Percentiles rank a stretch among this genome's conserved stretches.
These are phyloP conservation scores for Debaryomyces castellii DNA, from an alignment of 805 yeast species.

Conservation along the genomic window DNA sequence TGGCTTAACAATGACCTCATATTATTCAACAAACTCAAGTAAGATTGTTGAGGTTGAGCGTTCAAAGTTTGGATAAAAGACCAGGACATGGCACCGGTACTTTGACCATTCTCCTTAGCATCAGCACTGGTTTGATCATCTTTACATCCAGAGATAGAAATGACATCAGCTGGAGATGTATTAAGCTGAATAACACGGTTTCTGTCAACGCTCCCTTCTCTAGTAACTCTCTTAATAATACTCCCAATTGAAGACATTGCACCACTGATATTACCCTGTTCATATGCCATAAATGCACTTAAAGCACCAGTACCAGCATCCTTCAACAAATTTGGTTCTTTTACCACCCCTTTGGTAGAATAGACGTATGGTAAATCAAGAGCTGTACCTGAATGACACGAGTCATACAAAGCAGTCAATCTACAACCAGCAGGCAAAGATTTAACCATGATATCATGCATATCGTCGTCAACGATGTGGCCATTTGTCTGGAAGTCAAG, in stretches of 20 bases:
- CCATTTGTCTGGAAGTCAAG: conserved; percentile 34
- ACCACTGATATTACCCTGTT: conserved; percentile 36
- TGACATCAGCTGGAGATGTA: conserved; percentile 39
- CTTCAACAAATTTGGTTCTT: conserved; percentile 36
- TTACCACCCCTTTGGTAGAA: conserved; percentile 39
- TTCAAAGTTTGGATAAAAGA: conserved; percentile 30
- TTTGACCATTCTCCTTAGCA: conserved; percentile 33
- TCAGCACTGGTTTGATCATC: conserved; percentile 43
- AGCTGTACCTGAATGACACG: conserved; percentile 42
- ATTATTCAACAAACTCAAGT: conserved; percentile 34
- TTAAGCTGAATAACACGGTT: conserved; percentile 27
- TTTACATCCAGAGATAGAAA: conserved; percentile 37
- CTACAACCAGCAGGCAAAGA: conserved; percentile 36
- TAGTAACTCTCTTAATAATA: conserved; percentile 31
- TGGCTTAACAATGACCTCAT: conserved; percentile 31
- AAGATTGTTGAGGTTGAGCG: conserved; percentile 31
- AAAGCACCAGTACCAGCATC: conserved; percentile 38
- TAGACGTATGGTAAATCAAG: conserved; percentile 40
- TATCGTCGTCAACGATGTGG: conserved; percentile 35
- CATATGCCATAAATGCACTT: conserved; percentile 30
- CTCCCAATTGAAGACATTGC: conserved; percentile 36
- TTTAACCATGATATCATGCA: conserved; percentile 40
- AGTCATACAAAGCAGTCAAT: conserved; percentile 38
- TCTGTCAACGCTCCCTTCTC: conserved; percentile 14
- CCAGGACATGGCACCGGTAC: conserved; percentile 43